Evolutionary conservation across 768 basidiomycete species (phyloP).

Genomic region (Macrolepiota dolichaula): DNA sequence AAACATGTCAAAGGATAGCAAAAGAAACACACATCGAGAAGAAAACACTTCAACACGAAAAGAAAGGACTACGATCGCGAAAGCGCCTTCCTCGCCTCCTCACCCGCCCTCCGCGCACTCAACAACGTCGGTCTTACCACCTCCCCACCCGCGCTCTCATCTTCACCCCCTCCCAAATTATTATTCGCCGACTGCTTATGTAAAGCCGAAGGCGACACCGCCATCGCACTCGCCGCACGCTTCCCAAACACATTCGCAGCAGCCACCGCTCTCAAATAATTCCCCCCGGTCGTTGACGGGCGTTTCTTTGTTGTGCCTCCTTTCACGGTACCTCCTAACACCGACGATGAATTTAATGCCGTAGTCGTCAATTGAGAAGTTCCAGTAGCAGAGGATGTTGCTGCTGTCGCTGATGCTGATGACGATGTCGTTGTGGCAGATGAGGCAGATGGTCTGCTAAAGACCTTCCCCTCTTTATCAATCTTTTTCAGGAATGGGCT

Average conservation of each 20-base stretch:
- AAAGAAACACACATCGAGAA: background rate
- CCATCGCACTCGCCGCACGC: constrained; percentile 17
- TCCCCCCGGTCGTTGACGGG: constrained; percentile 41
- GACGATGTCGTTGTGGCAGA: background rate
- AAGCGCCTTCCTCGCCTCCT: constrained; percentile 49
- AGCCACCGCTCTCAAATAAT: constrained; percentile 57
- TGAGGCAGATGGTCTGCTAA: background rate
- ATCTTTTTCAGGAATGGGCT: constrained; percentile 74
- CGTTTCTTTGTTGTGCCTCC: constrained; percentile 31
- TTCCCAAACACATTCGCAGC: constrained; percentile 47
- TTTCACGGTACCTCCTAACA: constrained; percentile 12
- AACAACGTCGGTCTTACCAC: constrained; percentile 37
- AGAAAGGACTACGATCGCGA: constrained; percentile 23
- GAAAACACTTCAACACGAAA: background rate
- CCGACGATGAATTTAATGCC: background rate
- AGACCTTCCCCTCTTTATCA: background rate
- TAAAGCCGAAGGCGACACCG: background rate
- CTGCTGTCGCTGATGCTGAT: background rate
- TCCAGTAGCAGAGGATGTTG: background rate
- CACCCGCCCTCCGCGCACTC: constrained; percentile 45
- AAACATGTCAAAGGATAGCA: background rate
- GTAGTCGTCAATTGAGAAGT: background rate
- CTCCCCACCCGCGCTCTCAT: constrained; percentile 14
- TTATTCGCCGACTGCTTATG: too few species aligned
- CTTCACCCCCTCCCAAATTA: constrained; percentile 9